Conservation (phyloP, 371 early-diverging fungal species). For the Syncephalis fuscata region DNA sequence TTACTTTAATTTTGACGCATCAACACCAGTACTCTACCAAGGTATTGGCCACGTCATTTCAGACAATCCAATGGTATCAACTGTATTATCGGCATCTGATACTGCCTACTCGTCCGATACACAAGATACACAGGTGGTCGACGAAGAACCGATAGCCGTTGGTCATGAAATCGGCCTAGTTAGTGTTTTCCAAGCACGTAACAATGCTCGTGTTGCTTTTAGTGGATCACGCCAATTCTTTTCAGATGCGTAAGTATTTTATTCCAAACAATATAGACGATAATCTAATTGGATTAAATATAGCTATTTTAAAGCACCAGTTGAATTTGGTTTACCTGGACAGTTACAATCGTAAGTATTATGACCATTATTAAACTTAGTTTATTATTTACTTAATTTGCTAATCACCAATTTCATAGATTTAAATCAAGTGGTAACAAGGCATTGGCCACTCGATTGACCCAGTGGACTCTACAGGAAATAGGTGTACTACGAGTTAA, state of each 20-base stretch:
- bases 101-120: constrained; percentile 38
- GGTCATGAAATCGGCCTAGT: constrained; percentile 47
- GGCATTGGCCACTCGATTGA: constrained; percentile 48
- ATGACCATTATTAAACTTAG: too few relatives aligned
- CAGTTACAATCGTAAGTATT: too few relatives aligned
- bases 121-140: constrained; percentile 15
- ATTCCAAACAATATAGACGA: background rate
- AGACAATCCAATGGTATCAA: constrained; percentile 37
- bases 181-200: constrained; percentile 68
- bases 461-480: constrained; percentile 87
- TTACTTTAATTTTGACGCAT: constrained; percentile 16
- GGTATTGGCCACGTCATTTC: constrained; percentile 59
- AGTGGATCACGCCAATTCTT: constrained; percentile 69
- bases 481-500: constrained; percentile 63
- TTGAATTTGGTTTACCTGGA: too few relatives aligned
- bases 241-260: constrained; percentile 32
- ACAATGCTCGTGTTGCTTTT: constrained; percentile 78
- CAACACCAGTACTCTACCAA: constrained; percentile 42
- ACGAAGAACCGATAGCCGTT: constrained; percentile 14
- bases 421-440: constrained; percentile 49
- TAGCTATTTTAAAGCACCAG: background rate
- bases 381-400: too few relatives aligned
- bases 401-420: too few relatives aligned
- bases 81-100: constrained; percentile 39
- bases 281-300: background rate